Base-by-base conservation (phyloP, 2,329 filamentous ascomycete genomes). In the Aspergillus tanneri region DNA sequence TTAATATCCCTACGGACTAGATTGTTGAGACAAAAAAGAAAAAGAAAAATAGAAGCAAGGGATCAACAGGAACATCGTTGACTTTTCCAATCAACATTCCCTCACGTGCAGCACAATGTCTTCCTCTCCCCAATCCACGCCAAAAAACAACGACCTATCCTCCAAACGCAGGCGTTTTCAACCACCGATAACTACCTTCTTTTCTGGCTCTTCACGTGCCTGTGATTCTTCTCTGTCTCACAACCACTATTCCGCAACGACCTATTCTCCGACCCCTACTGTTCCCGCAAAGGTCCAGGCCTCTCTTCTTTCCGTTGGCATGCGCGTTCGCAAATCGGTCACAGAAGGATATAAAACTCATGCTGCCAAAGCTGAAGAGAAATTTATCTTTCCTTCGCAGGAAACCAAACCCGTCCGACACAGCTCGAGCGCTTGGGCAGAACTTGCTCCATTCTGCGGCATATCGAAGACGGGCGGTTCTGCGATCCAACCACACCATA, bases 281-380 rank as follows among this genome's bases (percentile, higher is more conserved):
- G 75, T 91, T 11, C 84, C 88, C 1, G 70, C 78, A 19, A 77
- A 77, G 6, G 78, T 95, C 24, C 89, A 96, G 70, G 80, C 90
- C 27, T 87, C 87, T 53, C 84, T 97, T n/a, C 77, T 96, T 34
- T 88, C 81, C 61, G 92, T 97, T 55, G 92, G 92, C 61, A 96
- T 96, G 90, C 86, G 92, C 19, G 81, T 97, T 42, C 87, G 92
- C 65, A 97, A 97, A 74, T 88, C 88, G 9, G 87, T 97, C 6
- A 87, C 90, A 0, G 91, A 96, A 67, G 92, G 92, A 50, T 96
- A 96, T 79, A 95, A 95, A 75, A 95, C 88, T 23, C 62, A 60
- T 43, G 57, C 52, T 35, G 60, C 62, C 55, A 70, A 60, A 60
- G 54, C 56, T 28, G 47, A 53, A 18, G 54, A 59, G 14, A 61